phyloP scores from a whole-genome alignment of 148 eudicot genomes.

The Cornus suecica region DNA sequence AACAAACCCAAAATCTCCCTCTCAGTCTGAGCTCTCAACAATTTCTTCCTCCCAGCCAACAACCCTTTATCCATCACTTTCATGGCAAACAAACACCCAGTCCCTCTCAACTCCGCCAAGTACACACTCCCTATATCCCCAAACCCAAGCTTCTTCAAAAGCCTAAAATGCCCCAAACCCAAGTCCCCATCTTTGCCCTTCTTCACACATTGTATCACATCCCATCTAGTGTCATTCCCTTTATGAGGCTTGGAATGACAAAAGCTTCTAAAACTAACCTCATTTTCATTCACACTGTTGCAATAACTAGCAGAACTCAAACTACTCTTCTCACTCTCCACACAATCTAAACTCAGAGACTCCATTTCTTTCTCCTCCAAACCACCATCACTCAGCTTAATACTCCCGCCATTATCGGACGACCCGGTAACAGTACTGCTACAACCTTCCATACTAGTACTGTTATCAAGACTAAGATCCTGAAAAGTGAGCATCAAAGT shows the following conservation, averaged over 20 bases:
- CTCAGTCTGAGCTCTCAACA: conserved; percentile 76
- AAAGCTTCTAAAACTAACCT: conserved; percentile 44
- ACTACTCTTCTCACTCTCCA: conserved; percentile 49
- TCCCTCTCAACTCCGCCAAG: conserved; percentile 74
- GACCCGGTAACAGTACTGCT: conserved; percentile 34
- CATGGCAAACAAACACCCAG: conserved; percentile 69
- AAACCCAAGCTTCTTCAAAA: conserved; percentile 76
- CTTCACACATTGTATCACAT: conserved; percentile 55
- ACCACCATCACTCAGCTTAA: conserved; percentile 23
- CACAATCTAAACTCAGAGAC: conserved; percentile 16
- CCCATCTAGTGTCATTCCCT: conserved; percentile 70
- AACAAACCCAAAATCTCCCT: conserved; percentile 67
- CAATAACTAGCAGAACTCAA: conserved; percentile 42
- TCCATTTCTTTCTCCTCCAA: conserved; percentile 12
- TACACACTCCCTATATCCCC: conserved; percentile 94
- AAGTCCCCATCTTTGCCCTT: conserved; percentile 56
- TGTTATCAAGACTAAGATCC: conserved; percentile 31
- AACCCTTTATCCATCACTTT: conserved; percentile 88
- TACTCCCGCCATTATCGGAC: conserved; percentile 17
- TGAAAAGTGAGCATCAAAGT: conserved; percentile 25
- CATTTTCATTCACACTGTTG: conserved; percentile 28
- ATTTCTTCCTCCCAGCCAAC: conserved; percentile 73
- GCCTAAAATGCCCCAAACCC: conserved; percentile 69
- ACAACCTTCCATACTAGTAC: conserved; percentile 13
- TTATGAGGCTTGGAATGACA: conserved; percentile 66